Evolutionary conservation across 257 asterid species (phyloP).

Genomic region (Ocimum tenuiflorum): DNA sequence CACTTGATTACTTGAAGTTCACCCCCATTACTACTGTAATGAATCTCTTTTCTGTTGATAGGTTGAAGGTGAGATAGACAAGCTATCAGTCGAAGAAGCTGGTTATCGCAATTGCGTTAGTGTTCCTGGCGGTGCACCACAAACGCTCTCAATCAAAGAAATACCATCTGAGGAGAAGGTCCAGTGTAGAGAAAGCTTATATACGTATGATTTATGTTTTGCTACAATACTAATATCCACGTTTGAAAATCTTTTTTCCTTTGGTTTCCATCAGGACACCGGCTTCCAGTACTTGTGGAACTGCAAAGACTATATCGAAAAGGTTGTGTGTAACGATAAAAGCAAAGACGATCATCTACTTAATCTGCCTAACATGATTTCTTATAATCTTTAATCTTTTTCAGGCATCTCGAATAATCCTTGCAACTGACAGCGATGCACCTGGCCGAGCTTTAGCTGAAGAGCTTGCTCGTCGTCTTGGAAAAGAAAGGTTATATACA

Average conservation of each 20-base stretch:
- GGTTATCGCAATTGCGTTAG: conserved; percentile 66
- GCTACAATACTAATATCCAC: background rate
- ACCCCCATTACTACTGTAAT: conserved; percentile 10
- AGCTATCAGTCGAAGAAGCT: conserved; percentile 76
- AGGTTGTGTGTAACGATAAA: conserved; percentile 26
- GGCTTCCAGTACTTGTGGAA: conserved; percentile 63
- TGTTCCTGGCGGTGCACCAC: conserved; percentile 84
- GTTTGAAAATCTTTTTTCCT: background rate
- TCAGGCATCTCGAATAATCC: conserved; percentile 57
- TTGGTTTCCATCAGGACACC: conserved; percentile 37
- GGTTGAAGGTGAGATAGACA: conserved; percentile 91
- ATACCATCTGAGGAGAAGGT: conserved; percentile 60
- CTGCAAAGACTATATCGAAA: conserved; percentile 56
- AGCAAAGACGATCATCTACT: background rate
- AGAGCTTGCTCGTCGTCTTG: conserved; percentile 76
- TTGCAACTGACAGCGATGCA: conserved; percentile 68
- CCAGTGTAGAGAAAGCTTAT: background rate
- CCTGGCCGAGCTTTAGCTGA: conserved; percentile 72
- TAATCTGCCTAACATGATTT: background rate
- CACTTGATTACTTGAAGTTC: conserved; percentile 8
- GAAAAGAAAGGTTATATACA: conserved; percentile 50
- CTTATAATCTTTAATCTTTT: background rate
- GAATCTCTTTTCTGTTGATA: conserved; percentile 21
- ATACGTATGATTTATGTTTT: background rate
- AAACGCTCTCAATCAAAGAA: conserved; percentile 46